Conservation (phyloP, 2,329 filamentous ascomycete genomes). For the Penicillium paneum region DNA sequence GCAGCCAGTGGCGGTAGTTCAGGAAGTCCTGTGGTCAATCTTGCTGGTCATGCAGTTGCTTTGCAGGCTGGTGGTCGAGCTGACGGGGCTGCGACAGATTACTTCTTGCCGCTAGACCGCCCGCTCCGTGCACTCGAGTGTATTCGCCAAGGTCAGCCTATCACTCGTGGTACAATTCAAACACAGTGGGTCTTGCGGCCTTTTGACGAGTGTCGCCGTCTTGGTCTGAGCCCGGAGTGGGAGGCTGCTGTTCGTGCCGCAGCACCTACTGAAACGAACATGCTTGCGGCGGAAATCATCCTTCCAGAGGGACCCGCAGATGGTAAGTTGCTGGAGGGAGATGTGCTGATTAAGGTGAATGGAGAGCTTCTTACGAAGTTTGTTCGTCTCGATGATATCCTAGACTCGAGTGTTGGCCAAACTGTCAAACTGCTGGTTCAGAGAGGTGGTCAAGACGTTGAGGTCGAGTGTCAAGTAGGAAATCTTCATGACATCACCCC, state of each 20-base stretch:
- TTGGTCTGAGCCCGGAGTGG: slow-evolving; percentile 81
- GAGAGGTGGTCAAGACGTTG: slow-evolving; percentile 80
- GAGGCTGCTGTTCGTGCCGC: slow-evolving; percentile 77
- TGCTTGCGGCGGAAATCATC: slow-evolving; percentile 95
- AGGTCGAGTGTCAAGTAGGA: slow-evolving; percentile 79
- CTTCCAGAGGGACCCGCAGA: slow-evolving; percentile 86
- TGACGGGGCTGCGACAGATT: slow-evolving; percentile 94
- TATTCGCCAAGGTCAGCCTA: slow-evolving; percentile 69
- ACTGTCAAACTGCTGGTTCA: slow-evolving; percentile 80
- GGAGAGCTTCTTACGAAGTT: slow-evolving; percentile 91
- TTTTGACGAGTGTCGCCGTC: slow-evolving; percentile 90
- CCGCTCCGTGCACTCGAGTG: slow-evolving; percentile 83
- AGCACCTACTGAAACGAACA: slow-evolving; percentile 91
- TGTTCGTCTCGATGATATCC: slow-evolving; percentile 81
- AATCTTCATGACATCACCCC: slow-evolving; percentile 94
- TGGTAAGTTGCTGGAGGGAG: slow-evolving; percentile 84
- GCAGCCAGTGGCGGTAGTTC: slow-evolving; percentile 96
- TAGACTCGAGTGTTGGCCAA: slow-evolving; percentile 80
- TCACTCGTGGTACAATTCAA: slow-evolving; percentile 94
- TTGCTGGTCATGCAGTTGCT: slow-evolving; percentile 86
- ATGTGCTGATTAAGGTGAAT: slow-evolving; percentile 90
- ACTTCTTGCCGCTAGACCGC: slow-evolving; percentile 90
- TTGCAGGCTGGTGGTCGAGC: slow-evolving; percentile 90
- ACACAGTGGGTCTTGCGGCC: slow-evolving; percentile 96
- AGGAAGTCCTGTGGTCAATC: slow-evolving; percentile 96